Percentiles rank a stretch among this genome's conserved stretches.
These are phyloP conservation scores for Globisporangium middletonii DNA, from an alignment of 352 stramenopile species.

Conservation along the genomic window DNA sequence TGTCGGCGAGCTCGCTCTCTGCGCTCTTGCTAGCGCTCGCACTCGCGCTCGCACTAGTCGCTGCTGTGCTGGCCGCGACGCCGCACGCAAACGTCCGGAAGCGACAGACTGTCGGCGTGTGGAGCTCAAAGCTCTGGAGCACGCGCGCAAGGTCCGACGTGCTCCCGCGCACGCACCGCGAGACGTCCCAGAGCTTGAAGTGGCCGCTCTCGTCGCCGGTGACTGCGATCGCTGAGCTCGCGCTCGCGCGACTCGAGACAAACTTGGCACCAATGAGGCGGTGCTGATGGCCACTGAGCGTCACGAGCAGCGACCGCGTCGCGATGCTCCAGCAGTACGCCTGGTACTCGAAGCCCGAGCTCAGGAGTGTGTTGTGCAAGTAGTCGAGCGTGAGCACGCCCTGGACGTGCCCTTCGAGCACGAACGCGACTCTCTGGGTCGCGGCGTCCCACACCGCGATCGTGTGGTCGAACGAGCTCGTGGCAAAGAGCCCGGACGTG, in stretches of 20 bases:
- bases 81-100: slow-evolving; percentile 36
- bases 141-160: slow-evolving; percentile 24
- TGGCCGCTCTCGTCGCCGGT: slow-evolving; percentile 68
- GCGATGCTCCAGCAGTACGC: slow-evolving; percentile 73
- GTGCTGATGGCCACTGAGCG: slow-evolving; percentile 55
- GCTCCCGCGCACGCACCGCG: slow-evolving; percentile 34
- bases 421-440: slow-evolving; percentile 35
- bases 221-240: slow-evolving; percentile 24
- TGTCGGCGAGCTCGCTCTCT: slow-evolving; percentile 31
- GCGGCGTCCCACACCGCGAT: slow-evolving; percentile 68
- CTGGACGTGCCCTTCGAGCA: slow-evolving; percentile 59
- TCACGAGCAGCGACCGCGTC: slow-evolving; percentile 39
- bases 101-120: slow-evolving; percentile 34
- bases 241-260: slow-evolving; percentile 23
- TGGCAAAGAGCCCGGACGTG: slow-evolving; percentile 51
- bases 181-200: slow-evolving; percentile 80
- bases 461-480: slow-evolving; percentile 70
- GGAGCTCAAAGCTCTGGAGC: slow-evolving; percentile 47
- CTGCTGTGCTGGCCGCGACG: background rate
- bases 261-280: slow-evolving; percentile 66
- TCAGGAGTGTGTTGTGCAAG: slow-evolving; percentile 47
- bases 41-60: background rate
- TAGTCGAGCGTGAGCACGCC: slow-evolving; percentile 64
- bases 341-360: slow-evolving; percentile 77
- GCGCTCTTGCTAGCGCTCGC: slow-evolving; percentile 5